Percentiles rank a stretch among this genome's conserved stretches.
phyloP scores from a whole-genome alignment of 139 green algal species.

The Yamagishiella unicocca region DNA sequence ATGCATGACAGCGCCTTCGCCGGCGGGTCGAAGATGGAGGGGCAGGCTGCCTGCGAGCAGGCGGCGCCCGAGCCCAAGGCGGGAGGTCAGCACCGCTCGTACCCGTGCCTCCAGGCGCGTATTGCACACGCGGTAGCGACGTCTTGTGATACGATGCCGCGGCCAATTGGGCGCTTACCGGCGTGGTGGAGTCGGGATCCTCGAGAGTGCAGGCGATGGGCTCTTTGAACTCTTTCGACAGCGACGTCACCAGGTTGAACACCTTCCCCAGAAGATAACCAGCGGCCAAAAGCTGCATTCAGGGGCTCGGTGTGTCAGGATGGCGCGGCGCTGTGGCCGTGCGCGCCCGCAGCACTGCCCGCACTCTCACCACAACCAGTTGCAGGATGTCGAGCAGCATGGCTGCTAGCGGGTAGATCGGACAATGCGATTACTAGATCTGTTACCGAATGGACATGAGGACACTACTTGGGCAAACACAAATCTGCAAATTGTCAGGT shows the following conservation, averaged over 20 bases:
- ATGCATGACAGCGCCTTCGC: slow-evolving; percentile 86
- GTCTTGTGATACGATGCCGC: too few species aligned
- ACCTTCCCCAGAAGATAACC: neutral
- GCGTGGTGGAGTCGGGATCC: slow-evolving; percentile 57
- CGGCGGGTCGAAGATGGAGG: slow-evolving; percentile 77
- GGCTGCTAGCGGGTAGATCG: too few species aligned
- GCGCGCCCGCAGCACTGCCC: neutral
- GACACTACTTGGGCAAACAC: too few species aligned
- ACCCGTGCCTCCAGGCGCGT: too few species aligned
- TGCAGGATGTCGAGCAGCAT: neutral
- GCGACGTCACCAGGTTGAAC: neutral
- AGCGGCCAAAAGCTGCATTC: slow-evolving; percentile 14
- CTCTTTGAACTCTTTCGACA: slow-evolving; percentile 33
- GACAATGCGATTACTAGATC: too few species aligned
- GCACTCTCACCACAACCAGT: neutral
- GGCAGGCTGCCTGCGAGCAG: slow-evolving; percentile 58
- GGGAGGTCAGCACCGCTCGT: too few species aligned
- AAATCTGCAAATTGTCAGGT: too few species aligned
- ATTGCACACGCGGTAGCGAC: too few species aligned
- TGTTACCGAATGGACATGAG: too few species aligned
- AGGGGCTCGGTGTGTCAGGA: neutral
- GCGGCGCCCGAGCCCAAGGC: neutral
- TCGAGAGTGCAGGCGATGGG: slow-evolving; percentile 51
- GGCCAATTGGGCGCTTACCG: slow-evolving; percentile 31
- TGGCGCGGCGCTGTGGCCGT: neutral